Conservation (phyloP, 2,329 filamentous ascomycete genomes). For the Trichothecium roseum region DNA sequence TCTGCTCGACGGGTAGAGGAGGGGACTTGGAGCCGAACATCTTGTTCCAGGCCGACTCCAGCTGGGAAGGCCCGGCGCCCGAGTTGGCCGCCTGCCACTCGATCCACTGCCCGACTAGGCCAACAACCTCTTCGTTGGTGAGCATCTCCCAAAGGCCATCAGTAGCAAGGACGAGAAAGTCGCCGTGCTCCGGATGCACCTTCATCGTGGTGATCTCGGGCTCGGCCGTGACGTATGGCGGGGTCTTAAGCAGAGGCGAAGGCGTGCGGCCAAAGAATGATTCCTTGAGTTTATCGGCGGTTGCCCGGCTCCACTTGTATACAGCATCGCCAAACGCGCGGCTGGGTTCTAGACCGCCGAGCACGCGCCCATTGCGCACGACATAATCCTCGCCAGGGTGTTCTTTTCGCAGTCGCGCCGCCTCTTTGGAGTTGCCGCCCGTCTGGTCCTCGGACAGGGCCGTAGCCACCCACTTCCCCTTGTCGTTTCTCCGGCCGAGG, state of each 20-base stretch:
- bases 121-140: conserved; percentile 95
- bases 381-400: conserved; percentile 88
- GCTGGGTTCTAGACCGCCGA: conserved; percentile 85
- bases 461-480: conserved; percentile 85
- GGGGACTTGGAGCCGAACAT: conserved; percentile 37
- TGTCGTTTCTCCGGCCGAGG: conserved; percentile 61
- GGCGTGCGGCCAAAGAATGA: conserved; percentile 82
- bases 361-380: conserved; percentile 76
- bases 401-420: conserved; percentile 67
- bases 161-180: conserved; percentile 93
- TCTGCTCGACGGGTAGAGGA: conserved; percentile 67
- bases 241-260: conserved; percentile 70
- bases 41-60: conserved; percentile 59
- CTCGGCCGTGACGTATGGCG: conserved; percentile 95
- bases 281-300: conserved; percentile 69
- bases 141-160: conserved; percentile 99
- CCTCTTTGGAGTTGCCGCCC: conserved; percentile 78
- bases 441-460: conserved; percentile 90
- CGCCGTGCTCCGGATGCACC: conserved; percentile 77
- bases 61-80: conserved; percentile 47
- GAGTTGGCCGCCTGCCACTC: conserved; percentile 56
- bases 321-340: conserved; percentile 92
- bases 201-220: conserved; percentile 89
- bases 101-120: conserved; percentile 92
- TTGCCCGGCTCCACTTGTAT: conserved; percentile 90